Percentiles rank a stretch among this genome's conserved stretches.
Evolutionary conservation across 2,329 filamentous ascomycete species (phyloP).

Genomic region (Sarocladium kiliense): DNA sequence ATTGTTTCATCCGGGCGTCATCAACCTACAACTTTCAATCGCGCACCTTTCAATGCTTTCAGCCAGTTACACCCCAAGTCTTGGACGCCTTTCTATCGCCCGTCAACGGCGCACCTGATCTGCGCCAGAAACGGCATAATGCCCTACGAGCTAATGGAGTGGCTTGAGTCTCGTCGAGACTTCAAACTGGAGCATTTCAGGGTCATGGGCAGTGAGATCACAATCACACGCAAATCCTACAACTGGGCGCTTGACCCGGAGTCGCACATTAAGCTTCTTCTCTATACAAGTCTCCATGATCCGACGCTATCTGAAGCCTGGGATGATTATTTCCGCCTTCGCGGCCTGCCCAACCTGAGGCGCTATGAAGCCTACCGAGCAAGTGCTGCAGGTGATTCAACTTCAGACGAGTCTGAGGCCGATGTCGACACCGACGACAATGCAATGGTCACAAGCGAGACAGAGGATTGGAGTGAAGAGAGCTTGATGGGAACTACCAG

Average conservation of each 20-base stretch:
- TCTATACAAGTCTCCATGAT: neutral
- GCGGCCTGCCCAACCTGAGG: neutral
- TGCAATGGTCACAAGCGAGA: neutral
- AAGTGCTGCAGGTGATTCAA: neutral
- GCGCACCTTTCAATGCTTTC: neutral
- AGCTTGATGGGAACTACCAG: neutral
- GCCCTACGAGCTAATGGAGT: neutral
- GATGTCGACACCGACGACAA: neutral
- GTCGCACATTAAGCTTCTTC: neutral
- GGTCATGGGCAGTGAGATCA: neutral
- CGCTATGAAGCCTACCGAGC: slow-evolving; percentile 1
- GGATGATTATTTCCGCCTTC: slow-evolving; percentile 5
- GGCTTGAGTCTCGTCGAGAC: neutral
- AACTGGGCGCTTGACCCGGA: neutral
- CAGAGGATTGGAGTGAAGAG: neutral
- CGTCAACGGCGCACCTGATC: neutral
- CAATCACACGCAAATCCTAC: neutral
- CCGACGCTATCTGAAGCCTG: neutral
- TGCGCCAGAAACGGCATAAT: neutral
- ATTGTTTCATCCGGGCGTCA: neutral
- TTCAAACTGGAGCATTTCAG: neutral
- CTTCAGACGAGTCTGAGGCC: neutral
- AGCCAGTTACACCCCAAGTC: too few species aligned
- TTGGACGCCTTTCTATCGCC: neutral
- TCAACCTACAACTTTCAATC: neutral